Conservation (phyloP, 2,329 filamentous ascomycete species). For the Phialemoniopsis sp. region DNA sequence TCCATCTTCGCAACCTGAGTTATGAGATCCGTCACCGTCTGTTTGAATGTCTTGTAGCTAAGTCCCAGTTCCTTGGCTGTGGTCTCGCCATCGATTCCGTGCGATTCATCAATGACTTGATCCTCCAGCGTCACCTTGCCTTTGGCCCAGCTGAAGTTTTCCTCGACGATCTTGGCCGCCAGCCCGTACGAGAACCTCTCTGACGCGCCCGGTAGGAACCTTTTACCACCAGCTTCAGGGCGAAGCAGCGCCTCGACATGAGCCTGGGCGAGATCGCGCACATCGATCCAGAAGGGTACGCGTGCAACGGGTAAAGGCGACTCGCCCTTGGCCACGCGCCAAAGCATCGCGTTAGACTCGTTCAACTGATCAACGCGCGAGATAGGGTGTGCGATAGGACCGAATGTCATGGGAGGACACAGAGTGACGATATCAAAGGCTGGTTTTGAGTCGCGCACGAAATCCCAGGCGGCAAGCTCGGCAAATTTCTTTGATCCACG, state of each 20-base stretch:
- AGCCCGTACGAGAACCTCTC: slow-evolving; percentile 40
- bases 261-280: slow-evolving; percentile 37
- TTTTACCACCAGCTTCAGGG: slow-evolving; percentile 27
- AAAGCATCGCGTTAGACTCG: slow-evolving; percentile 35
- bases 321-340: slow-evolving; percentile 30
- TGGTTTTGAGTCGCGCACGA: slow-evolving; percentile 29
- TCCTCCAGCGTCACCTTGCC: slow-evolving; percentile 18
- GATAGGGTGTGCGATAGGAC: slow-evolving; percentile 35
- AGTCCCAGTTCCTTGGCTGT: slow-evolving; percentile 32
- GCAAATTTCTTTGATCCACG: slow-evolving; percentile 49
- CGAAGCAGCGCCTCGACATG: slow-evolving; percentile 36
- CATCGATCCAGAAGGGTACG: slow-evolving; percentile 41
- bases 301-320: slow-evolving; percentile 28
- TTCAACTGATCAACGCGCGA: slow-evolving; percentile 27
- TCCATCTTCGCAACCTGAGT: slow-evolving; percentile 17
- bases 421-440: slow-evolving; percentile 37
- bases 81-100: slow-evolving; percentile 36
- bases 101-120: slow-evolving; percentile 26
- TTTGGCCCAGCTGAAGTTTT: slow-evolving; percentile 29
- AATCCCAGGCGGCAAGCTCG: slow-evolving; percentile 49
- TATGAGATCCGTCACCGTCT: slow-evolving; percentile 30
- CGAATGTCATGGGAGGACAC: slow-evolving; percentile 40
- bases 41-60: slow-evolving; percentile 25
- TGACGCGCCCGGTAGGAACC: slow-evolving; percentile 32
- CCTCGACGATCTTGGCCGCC: slow-evolving; percentile 34